Evolutionary conservation across 2,329 filamentous ascomycete species (phyloP), one percentile per base, ranked within the genome.

Genomic region (Hirsutella rhossiliensis): DNA sequence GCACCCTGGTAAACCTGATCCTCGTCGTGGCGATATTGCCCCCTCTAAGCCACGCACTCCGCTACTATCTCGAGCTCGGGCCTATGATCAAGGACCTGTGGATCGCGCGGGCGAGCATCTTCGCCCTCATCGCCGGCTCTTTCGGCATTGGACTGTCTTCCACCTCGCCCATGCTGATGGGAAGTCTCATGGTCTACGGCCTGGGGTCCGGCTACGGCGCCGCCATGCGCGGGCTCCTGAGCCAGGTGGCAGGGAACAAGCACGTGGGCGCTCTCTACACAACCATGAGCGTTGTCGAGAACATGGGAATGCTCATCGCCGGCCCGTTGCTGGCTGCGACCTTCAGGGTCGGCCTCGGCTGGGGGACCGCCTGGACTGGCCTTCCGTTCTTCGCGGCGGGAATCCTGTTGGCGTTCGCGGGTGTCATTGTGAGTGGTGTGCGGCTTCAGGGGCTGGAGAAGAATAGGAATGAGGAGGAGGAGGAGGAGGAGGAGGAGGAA

Each of bases 191-290:
- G 19, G 4, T 40, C 6, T 36, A 38, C 19, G 20, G 32, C 11
- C 12, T 36, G 5, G 40, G 40, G 2, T 9, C 36, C 5, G 40
- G 44, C 11, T 43, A 40, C 19, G 23, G 17, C 13, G 46, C 30
- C 18, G 15, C 48, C 28, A 41, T 47, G 3, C 45, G 51, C 19
- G 47, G 51, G 13, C 30, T 53, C 9, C 47, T 53, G 31, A 45
- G 48, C 9, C 45, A 45, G 8, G 42, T 50, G 28, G 43, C 50
- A 4, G 44, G 45, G 2, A 42, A 29, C 7, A 13, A 43, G 32
- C 47, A 52, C 30, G 46, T 42, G 13, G 50, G 43, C n/a, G 41
- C 48, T 32, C 43, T 53, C 11, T 53, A 50, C 42, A 44, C 51
- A 4, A 43, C 43, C 11, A 53, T 53, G 18, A 45, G 47, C 29